Percentiles rank a stretch among this genome's conserved stretches.
Evolutionary conservation across 805 yeast species (phyloP).

Genomic region (Wickerhamiella domercqiae): DNA sequence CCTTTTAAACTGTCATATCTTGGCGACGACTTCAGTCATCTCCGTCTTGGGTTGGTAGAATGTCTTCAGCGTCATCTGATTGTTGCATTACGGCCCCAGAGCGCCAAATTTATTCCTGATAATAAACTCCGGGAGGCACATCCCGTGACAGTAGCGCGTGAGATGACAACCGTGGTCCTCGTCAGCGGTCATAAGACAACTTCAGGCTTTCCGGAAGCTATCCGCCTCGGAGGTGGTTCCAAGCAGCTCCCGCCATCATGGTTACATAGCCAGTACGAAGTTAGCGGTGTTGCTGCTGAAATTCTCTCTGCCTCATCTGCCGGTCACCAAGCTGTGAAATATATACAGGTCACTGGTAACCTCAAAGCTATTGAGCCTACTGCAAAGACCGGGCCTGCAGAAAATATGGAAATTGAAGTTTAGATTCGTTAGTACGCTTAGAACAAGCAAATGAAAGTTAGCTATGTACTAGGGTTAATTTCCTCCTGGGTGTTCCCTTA

Average conservation of each 20-base stretch:
- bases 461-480: too few relatives aligned
- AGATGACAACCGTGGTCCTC: conserved; percentile 58
- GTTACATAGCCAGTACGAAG: conserved; percentile 66
- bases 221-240: conserved; percentile 69
- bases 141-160: conserved; percentile 53
- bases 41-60: conserved; percentile 67
- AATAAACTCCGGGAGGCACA: conserved; percentile 33
- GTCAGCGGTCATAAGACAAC: conserved; percentile 27
- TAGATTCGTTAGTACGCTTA: background rate
- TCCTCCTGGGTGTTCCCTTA: too few relatives aligned
- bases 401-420: conserved; percentile 8
- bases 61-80: conserved; percentile 65
- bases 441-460: too few relatives aligned
- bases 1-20: conserved; percentile 79
- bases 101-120: conserved; percentile 61
- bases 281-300: conserved; percentile 31
- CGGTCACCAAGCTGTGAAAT: conserved; percentile 21
- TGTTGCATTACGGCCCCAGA: conserved; percentile 54
- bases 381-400: background rate
- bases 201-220: conserved; percentile 35
- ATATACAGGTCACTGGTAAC: conserved; percentile 18
- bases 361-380: background rate
- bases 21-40: conserved; percentile 43
- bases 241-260: conserved; percentile 55
- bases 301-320: conserved; percentile 19